These are phyloP conservation scores for Aspergillus ibericus DNA, from an alignment of 2,329 filamentous ascomycete species.

Conservation along the genomic window DNA sequence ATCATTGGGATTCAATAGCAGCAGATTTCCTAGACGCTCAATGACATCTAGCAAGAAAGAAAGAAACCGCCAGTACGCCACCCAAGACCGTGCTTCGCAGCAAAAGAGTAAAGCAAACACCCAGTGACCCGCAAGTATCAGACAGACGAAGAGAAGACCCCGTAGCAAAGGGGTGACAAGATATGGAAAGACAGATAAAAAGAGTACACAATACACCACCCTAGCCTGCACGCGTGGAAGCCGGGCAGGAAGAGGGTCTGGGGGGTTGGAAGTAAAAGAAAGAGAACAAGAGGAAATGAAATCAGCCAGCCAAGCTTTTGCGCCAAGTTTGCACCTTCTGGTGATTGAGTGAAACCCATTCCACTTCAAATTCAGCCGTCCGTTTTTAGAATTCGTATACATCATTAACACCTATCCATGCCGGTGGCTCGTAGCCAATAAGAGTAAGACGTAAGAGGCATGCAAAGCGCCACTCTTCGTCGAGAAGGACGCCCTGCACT, in stretches of 20 bases:
- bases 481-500: neutral
- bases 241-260: neutral
- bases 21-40: conserved; percentile 6
- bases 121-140: conserved; percentile 19
- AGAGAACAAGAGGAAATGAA: conserved; percentile 10
- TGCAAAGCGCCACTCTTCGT: conserved; percentile 9
- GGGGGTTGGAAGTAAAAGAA: neutral
- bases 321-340: conserved; percentile 32
- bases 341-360: conserved; percentile 28
- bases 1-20: conserved; percentile 3
- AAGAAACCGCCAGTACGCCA: conserved; percentile 23
- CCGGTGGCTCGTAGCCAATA: conserved; percentile 24
- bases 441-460: conserved; percentile 25
- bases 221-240: conserved; percentile 6
- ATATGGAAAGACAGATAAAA: conserved; percentile 7
- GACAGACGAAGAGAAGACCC: conserved; percentile 19
- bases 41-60: conserved; percentile 3
- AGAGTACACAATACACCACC: conserved; percentile 11
- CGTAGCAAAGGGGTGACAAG: neutral
- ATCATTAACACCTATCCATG: conserved; percentile 44
- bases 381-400: conserved; percentile 39
- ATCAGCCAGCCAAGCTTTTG: conserved; percentile 29
- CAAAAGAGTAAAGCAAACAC: conserved; percentile 9
- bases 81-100: conserved; percentile 9
- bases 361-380: conserved; percentile 32